A percentile compares a stretch with the other conserved stretches of the same genome.
These are phyloP conservation scores for Amesomyces nigricolor DNA, from an alignment of 2,329 filamentous ascomycete species.

Conservation along the genomic window DNA sequence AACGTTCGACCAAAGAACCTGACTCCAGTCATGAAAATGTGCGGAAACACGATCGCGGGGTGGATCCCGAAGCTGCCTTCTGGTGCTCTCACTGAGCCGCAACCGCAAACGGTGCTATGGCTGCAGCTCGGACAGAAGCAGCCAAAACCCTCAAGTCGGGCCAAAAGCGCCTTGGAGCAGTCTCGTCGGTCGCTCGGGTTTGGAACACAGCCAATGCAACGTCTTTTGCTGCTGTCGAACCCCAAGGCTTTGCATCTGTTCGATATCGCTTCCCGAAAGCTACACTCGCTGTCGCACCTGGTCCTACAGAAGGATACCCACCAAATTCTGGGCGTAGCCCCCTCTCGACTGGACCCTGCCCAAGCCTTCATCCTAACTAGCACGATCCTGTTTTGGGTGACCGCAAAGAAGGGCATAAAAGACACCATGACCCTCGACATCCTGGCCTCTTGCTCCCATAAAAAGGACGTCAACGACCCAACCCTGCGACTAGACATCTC, in stretches of 20 bases:
- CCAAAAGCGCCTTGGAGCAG: neutral
- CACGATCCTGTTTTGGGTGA: conserved; percentile 41
- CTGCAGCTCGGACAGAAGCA: conserved; percentile 7
- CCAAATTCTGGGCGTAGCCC: conserved; percentile 51
- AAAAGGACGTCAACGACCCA: conserved; percentile 35
- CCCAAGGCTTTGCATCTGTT: conserved; percentile 17
- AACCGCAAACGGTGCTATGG: conserved; percentile 41
- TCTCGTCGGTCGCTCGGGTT: neutral
- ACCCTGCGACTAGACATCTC: conserved; percentile 38
- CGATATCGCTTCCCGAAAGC: conserved; percentile 10
- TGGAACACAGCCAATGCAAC: neutral
- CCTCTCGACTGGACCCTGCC: conserved; percentile 40
- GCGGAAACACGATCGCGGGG: conserved; percentile 38
- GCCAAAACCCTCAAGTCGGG: conserved; percentile 7
- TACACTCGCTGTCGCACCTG: conserved; percentile 19
- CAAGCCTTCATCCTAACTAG: conserved; percentile 57
- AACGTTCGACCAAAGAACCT: conserved; percentile 33
- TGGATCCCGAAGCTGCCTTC: conserved; percentile 15
- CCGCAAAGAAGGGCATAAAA: conserved; percentile 13
- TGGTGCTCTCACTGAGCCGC: conserved; percentile 16
- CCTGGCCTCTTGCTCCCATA: conserved; percentile 33
- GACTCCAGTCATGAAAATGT: conserved; percentile 32
- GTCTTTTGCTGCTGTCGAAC: conserved; percentile 20
- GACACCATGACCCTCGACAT: conserved; percentile 15
- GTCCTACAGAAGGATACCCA: conserved; percentile 31